Evolutionary conservation across 1,284 basidiomycete genomes (phyloP).

Genomic region (Hymenochaete sp.): DNA sequence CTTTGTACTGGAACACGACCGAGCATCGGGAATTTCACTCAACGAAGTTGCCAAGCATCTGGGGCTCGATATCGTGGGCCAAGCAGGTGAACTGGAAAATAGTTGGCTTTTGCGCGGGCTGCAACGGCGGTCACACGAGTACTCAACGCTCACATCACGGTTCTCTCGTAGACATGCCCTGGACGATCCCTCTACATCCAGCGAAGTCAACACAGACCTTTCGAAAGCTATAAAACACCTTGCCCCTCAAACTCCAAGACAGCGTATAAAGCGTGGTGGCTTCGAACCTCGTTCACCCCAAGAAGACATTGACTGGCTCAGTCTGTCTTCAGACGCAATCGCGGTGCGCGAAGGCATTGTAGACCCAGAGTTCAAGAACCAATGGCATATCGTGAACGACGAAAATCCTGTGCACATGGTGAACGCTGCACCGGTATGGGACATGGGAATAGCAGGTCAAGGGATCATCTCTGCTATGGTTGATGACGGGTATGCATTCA

Average conservation of each 20-base stretch:
- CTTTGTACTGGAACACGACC: constrained; percentile 76
- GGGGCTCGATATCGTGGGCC: constrained; percentile 82
- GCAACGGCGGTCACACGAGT: constrained; percentile 28
- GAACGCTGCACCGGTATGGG: constrained; percentile 82
- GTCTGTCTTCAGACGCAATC: constrained; percentile 37
- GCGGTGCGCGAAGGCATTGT: constrained; percentile 60
- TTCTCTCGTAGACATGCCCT: constrained; percentile 33
- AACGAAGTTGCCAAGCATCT: constrained; percentile 52
- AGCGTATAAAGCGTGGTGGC: constrained; percentile 48
- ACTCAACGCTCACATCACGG: constrained; percentile 25
- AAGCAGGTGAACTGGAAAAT: constrained; percentile 74
- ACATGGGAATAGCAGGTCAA: constrained; percentile 77
- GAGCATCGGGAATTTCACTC: constrained; percentile 44
- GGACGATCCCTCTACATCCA: constrained; percentile 25
- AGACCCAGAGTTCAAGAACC: constrained; percentile 83
- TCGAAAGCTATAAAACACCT: constrained; percentile 44
- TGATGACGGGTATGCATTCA: constrained; percentile 96
- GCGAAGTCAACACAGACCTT: constrained; percentile 21
- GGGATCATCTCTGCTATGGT: constrained; percentile 87
- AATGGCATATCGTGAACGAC: constrained; percentile 91
- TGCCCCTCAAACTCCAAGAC: constrained; percentile 50
- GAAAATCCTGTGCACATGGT: constrained; percentile 71
- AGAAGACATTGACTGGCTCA: constrained; percentile 29
- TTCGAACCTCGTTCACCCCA: constrained; percentile 45
- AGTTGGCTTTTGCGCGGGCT: constrained; percentile 77